These are phyloP conservation scores for Sporisorium exsertum DNA, from an alignment of 1,284 basidiomycete genomes.

Conservation along the genomic window DNA sequence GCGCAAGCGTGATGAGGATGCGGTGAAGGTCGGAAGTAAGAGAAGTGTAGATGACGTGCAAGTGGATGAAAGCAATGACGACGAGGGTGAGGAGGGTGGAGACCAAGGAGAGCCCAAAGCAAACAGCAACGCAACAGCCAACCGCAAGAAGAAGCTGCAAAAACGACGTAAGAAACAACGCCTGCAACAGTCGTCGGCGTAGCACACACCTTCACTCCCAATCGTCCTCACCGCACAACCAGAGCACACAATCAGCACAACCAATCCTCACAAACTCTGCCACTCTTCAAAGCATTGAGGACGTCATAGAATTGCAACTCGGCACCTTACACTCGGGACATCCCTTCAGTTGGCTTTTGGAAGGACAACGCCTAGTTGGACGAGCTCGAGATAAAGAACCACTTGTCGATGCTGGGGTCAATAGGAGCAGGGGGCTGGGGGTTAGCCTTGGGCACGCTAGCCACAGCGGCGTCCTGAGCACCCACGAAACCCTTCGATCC, in stretches of 20 bases:
- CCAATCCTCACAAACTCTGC: no score
- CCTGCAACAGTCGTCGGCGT: conserved; percentile 6
- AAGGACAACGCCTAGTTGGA: conserved; percentile 34
- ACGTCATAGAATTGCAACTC: not conserved
- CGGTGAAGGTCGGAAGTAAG: not conserved
- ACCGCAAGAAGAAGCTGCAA: conserved; percentile 42
- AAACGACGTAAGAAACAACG: conserved; percentile 42
- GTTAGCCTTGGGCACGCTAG: conserved; percentile 80
- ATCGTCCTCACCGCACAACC: not conserved
- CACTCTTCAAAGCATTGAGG: not conserved
- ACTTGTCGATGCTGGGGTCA: conserved; percentile 69
- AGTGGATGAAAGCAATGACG: no score
- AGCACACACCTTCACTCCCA: not conserved
- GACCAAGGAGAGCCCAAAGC: conserved; percentile 5
- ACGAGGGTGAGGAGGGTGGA: conserved; percentile 2
- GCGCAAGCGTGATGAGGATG: not conserved
- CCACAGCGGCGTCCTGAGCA: conserved; percentile 76
- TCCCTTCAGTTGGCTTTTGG: not conserved
- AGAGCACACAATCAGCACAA: not conserved
- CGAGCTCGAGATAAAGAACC: conserved; percentile 66
- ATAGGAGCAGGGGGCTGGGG: conserved; percentile 68
- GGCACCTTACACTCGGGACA: not conserved
- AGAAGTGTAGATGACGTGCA: not conserved
- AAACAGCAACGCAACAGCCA: conserved; percentile 20
- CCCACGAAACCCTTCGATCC: conserved; percentile 79